Evolutionary conservation across 768 basidiomycete genomes (phyloP).

Genomic region (Suillus subalutaceus): DNA sequence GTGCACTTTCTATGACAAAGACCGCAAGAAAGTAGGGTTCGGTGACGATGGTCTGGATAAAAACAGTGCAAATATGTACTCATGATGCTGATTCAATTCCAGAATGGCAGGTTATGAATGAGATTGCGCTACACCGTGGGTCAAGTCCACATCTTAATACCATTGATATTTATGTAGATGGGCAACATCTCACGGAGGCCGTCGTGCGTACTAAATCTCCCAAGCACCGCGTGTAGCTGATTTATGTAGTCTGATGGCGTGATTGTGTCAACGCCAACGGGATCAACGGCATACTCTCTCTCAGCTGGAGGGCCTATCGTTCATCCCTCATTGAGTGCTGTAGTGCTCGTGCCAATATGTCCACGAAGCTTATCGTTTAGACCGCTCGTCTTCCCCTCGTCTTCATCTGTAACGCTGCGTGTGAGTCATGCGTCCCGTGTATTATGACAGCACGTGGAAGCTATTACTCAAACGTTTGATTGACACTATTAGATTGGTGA

Average conservation of each 20-base stretch:
- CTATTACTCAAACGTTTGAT: conserved; percentile 11
- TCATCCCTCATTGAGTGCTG: conserved; percentile 86
- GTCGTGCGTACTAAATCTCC: conserved; percentile 60
- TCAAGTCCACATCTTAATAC: conserved; percentile 90
- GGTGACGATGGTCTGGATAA: conserved; percentile 57
- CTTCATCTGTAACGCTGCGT: conserved; percentile 72
- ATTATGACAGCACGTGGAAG: conserved; percentile 1
- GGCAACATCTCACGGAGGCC: conserved; percentile 93
- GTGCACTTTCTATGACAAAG: conserved; percentile 71
- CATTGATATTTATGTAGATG: conserved; percentile 92
- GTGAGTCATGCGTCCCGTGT: conserved; percentile 43
- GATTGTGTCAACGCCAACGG: conserved; percentile 94
- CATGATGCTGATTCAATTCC: conserved; percentile 11
- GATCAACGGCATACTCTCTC: conserved; percentile 94
- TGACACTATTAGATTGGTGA: conserved; percentile 68
- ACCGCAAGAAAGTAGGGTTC: conserved; percentile 56
- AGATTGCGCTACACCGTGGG: conserved; percentile 90
- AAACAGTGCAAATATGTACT: background rate
- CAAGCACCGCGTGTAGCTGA: conserved; percentile 19
- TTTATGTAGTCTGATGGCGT: conserved; percentile 81
- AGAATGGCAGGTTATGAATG: conserved; percentile 99
- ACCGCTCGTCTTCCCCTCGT: conserved; percentile 87
- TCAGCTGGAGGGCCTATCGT: conserved; percentile 97
- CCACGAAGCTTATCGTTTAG: conserved; percentile 91
- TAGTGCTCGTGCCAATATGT: conserved; percentile 95